phyloP scores from a whole-genome alignment of 352 stramenopile genomes.

The Phytophthora cryptogea region DNA sequence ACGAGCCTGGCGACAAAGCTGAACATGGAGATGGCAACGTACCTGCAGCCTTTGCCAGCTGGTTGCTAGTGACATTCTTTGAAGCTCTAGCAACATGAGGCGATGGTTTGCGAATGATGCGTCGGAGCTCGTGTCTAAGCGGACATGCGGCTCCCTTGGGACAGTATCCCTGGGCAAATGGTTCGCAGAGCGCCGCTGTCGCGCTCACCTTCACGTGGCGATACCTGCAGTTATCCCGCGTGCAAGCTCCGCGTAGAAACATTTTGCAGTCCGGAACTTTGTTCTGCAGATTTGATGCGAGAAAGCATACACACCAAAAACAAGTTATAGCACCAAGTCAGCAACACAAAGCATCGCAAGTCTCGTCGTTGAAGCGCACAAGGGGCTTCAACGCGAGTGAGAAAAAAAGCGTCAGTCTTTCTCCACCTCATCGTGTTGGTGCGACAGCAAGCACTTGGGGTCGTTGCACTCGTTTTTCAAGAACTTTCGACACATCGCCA shows the following conservation, averaged over 20 bases:
- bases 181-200: slow-evolving; percentile 59
- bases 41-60: slow-evolving; percentile 35
- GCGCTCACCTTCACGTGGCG: slow-evolving; percentile 83
- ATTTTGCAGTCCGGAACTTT: slow-evolving; percentile 84
- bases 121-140: slow-evolving; percentile 63
- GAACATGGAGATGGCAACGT: slow-evolving; percentile 34
- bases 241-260: slow-evolving; percentile 77
- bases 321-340: slow-evolving; percentile 30
- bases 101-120: slow-evolving; percentile 28
- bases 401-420: slow-evolving; percentile 17
- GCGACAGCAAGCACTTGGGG: slow-evolving; percentile 65
- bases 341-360: slow-evolving; percentile 20
- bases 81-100: background rate
- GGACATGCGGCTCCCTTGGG: slow-evolving; percentile 51
- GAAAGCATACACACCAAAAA: slow-evolving; percentile 18
- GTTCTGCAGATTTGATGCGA: slow-evolving; percentile 46
- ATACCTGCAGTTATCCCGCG: slow-evolving; percentile 77
- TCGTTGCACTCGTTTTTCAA: slow-evolving; percentile 67
- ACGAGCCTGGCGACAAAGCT: slow-evolving; percentile 4
- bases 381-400: slow-evolving; percentile 14
- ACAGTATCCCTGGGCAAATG: slow-evolving; percentile 76
- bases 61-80: slow-evolving; percentile 8
- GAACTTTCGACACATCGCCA: slow-evolving; percentile 84
- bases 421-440: slow-evolving; percentile 76
- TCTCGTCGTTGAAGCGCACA: slow-evolving; percentile 8